Percentiles rank a stretch among this genome's conserved stretches.
Conservation (phyloP, 805 yeast genomes). For the Yamadazyma sp. region DNA sequence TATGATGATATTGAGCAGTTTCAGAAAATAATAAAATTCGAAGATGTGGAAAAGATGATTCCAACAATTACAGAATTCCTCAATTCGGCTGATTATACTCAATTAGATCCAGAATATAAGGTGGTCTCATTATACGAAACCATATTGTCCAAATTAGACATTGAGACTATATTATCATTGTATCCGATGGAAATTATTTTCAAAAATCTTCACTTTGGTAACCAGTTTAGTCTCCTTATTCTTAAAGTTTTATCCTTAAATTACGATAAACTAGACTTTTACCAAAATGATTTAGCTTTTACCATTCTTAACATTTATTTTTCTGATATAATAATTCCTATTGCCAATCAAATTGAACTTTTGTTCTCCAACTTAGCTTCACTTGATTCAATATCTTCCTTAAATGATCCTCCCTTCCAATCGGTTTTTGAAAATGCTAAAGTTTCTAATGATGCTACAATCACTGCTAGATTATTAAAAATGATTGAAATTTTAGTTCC, state of each 20-base stretch:
- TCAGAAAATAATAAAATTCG: too few relatives aligned
- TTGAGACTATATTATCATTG: conserved; percentile 13
- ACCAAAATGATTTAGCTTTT: conserved; percentile 1
- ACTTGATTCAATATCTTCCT: not conserved
- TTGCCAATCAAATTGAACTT: conserved; percentile 12
- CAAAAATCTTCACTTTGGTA: conserved; percentile 8
- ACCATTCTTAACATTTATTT: conserved; percentile 5
- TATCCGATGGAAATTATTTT: conserved; percentile 18
- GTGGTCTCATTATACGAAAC: conserved; percentile 14
- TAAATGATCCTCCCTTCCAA: conserved; percentile 3
- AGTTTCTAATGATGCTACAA: conserved; percentile 3
- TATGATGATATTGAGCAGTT: too few relatives aligned
- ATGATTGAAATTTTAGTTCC: conserved; percentile 7
- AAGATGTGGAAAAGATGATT: too few relatives aligned
- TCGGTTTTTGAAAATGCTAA: conserved; percentile 4
- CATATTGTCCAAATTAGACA: conserved; percentile 10
- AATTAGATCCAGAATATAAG: conserved; percentile 12
- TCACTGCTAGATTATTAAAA: conserved; percentile 6
- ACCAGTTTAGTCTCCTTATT: conserved; percentile 12
- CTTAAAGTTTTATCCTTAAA: conserved; percentile 10
- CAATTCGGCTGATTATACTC: too few relatives aligned
- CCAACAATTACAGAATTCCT: too few relatives aligned
- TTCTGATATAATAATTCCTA: conserved; percentile 6
- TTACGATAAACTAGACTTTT: conserved; percentile 3
- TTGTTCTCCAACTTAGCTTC: not conserved